These are phyloP conservation scores for Biscogniauxia mediterranea DNA, from an alignment of 2,329 filamentous ascomycete genomes.

Conservation along the genomic window DNA sequence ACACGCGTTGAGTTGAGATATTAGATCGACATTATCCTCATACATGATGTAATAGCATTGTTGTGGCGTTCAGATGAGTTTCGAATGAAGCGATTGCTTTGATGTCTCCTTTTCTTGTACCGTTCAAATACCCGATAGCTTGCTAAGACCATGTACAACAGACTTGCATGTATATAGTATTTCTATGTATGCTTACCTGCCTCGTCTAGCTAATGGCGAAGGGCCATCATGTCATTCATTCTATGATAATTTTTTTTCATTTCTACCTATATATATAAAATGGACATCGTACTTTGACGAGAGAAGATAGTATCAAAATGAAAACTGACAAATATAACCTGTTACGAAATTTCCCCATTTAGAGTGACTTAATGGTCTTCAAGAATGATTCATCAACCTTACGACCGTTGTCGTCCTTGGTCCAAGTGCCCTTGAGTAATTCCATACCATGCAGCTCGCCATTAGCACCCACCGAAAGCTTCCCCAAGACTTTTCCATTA, in stretches of 20 bases:
- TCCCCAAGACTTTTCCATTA: conserved; percentile 41
- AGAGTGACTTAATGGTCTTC: conserved; percentile 25
- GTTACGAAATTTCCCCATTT: conserved; percentile 1
- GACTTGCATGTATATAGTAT: conserved; percentile 7
- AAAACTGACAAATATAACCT: background rate
- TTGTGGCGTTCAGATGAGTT: background rate
- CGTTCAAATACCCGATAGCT: conserved; percentile 3
- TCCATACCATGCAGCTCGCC: conserved; percentile 40
- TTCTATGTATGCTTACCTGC: background rate
- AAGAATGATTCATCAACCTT: conserved; percentile 20
- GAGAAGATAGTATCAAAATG: background rate
- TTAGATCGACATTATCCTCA: conserved; percentile 6
- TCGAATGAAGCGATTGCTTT: background rate
- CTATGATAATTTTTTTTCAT: background rate
- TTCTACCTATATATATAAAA: background rate
- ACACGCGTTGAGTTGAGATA: conserved; percentile 27
- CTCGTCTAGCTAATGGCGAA: background rate
- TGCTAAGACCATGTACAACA: conserved; percentile 1
- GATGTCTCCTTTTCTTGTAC: conserved; percentile 3
- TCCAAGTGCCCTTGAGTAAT: conserved; percentile 38
- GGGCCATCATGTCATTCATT: conserved; percentile 8
- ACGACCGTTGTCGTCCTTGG: conserved; percentile 19
- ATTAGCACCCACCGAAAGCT: conserved; percentile 38
- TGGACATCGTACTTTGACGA: background rate
- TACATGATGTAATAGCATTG: background rate